phyloP scores from a whole-genome alignment of 306 rosid species.

The Lathyrus aphaca region DNA sequence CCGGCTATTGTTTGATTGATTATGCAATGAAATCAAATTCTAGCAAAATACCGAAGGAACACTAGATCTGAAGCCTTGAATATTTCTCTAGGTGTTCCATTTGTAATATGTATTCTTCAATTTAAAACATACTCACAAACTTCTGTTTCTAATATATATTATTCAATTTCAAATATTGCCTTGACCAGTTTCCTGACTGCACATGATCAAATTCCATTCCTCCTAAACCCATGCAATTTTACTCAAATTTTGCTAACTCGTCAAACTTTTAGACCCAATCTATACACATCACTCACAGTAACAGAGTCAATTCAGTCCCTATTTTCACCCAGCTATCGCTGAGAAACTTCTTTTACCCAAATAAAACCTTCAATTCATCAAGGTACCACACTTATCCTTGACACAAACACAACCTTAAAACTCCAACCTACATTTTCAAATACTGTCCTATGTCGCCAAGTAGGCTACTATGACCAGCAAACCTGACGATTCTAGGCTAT shows the following conservation, averaged over 20 bases:
- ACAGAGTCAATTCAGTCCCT: constrained; percentile 4
- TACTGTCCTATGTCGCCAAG: no score
- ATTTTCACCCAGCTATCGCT: no score
- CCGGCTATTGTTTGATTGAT: constrained; percentile 1
- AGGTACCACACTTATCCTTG: not conserved
- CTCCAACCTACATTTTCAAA: no score
- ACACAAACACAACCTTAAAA: no score
- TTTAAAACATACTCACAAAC: constrained; percentile 1
- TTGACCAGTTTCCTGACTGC: constrained; percentile 9
- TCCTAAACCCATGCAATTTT: no score
- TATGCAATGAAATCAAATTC: constrained; percentile 23
- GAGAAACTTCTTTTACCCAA: no score
- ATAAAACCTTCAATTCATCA: no score
- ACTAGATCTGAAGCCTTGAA: not conserved
- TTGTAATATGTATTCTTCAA: not conserved
- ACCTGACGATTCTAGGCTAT: not conserved
- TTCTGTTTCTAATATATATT: not conserved
- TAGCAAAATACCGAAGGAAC: constrained; percentile 11
- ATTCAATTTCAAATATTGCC: no score
- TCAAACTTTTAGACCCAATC: constrained; percentile 10
- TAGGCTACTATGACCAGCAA: constrained; percentile 20
- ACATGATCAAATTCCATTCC: constrained; percentile 6
- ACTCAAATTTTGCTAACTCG: constrained; percentile 17
- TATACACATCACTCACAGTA: constrained; percentile 1
- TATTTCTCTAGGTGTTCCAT: not conserved